phyloP scores from a whole-genome alignment of 1,284 basidiomycete genomes.

The Ganoderma leucocontextum region DNA sequence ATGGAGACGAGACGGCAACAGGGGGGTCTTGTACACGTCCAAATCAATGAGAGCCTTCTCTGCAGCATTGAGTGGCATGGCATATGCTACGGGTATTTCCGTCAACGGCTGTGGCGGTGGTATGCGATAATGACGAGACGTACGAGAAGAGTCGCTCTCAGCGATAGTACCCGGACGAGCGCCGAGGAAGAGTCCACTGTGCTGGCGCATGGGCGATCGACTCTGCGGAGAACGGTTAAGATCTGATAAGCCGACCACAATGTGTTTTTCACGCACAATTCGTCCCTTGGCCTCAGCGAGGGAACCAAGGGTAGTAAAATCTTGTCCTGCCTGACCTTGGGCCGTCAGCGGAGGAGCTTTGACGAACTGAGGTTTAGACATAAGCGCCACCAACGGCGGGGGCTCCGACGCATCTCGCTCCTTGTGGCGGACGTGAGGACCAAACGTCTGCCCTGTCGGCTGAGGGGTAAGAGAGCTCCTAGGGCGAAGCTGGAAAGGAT shows the following conservation, averaged over 20 bases:
- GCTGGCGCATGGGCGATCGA: conserved; percentile 55
- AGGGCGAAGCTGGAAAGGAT: conserved; percentile 60
- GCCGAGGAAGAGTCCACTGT: conserved; percentile 58
- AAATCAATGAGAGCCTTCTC: conserved; percentile 73
- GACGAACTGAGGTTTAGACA: conserved; percentile 74
- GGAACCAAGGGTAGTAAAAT: conserved; percentile 63
- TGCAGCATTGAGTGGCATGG: conserved; percentile 54
- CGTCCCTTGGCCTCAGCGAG: conserved; percentile 62
- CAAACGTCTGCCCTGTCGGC: conserved; percentile 60
- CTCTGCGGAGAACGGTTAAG: conserved; percentile 24
- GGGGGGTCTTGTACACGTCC: conserved; percentile 79
- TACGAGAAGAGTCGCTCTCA: conserved; percentile 33
- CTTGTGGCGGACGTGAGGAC: conserved; percentile 47
- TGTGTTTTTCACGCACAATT: conserved; percentile 35
- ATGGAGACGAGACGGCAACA: conserved; percentile 73
- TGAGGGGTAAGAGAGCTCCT: conserved; percentile 75
- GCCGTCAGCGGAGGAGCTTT: conserved; percentile 57
- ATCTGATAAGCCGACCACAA: conserved; percentile 26
- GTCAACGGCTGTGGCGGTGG: conserved; percentile 53
- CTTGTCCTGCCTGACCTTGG: conserved; percentile 35
- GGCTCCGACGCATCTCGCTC: conserved; percentile 66
- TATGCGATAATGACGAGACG: conserved; percentile 18
- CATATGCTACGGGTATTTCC: conserved; percentile 47
- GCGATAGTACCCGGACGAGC: conserved; percentile 36
- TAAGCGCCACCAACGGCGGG: conserved; percentile 66